Conservation (phyloP, 495 filamentous ascomycete genomes). For the Pyrenopolyporus hunteri region DNA sequence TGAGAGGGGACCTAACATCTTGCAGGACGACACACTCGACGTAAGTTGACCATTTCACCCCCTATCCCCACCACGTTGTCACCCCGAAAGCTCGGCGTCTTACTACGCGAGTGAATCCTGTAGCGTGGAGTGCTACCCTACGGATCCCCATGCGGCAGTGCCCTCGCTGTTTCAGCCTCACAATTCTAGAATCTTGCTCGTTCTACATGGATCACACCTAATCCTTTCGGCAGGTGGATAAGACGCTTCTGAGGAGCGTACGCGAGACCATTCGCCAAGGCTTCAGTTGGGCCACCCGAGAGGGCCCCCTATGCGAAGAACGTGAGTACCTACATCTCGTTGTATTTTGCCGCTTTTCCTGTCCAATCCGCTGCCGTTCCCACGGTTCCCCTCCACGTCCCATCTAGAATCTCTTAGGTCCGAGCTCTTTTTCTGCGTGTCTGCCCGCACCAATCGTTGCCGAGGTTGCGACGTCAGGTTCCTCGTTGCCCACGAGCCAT, state of each 20-base stretch:
- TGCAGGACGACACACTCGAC: constrained; percentile 94
- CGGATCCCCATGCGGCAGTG: constrained; percentile 34
- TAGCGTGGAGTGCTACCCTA: constrained; percentile 34
- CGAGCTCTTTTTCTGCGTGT: constrained; percentile 1
- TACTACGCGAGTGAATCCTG: constrained; percentile 33
- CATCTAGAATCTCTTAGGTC: constrained; percentile 18
- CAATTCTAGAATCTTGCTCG: constrained; percentile 33
- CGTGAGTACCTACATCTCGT: constrained; percentile 64
- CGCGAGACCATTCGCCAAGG: constrained; percentile 92
- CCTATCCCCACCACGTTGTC: constrained; percentile 35
- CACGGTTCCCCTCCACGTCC: constrained; percentile 22
- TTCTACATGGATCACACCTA: constrained; percentile 37
- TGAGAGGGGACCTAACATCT: constrained; percentile 91
- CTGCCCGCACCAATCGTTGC: background rate
- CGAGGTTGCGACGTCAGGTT: constrained; percentile 3
- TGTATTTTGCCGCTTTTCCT: constrained; percentile 29
- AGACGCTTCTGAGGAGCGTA: constrained; percentile 83
- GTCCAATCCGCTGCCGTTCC: constrained; percentile 37
- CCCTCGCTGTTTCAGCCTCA: constrained; percentile 37
- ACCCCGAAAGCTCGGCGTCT: constrained; percentile 41
- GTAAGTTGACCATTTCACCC: constrained; percentile 47
- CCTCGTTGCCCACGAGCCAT: constrained; percentile 7
- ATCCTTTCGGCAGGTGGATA: constrained; percentile 72
- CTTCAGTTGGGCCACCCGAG: constrained; percentile 92
- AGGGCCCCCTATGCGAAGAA: constrained; percentile 98